These are phyloP conservation scores for Pseudohalonectria lignicola DNA, from an alignment of 2,329 filamentous ascomycete species.

Conservation along the genomic window DNA sequence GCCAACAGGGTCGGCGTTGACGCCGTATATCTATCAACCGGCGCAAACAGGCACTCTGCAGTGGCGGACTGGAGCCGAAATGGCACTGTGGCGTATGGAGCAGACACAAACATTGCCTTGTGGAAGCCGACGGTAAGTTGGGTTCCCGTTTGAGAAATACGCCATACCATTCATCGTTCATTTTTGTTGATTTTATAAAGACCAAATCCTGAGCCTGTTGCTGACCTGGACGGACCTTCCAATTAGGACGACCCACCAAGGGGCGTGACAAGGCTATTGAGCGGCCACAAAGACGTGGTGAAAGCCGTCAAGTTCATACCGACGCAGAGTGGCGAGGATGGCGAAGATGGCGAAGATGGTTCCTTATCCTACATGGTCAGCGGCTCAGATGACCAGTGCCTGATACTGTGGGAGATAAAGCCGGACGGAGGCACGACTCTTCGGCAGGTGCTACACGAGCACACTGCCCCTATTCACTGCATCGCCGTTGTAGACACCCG, in stretches of 20 bases:
- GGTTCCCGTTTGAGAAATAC: too few species aligned
- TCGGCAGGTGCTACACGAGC: conserved; percentile 49
- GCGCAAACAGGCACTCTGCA: conserved; percentile 81
- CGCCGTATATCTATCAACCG: conserved; percentile 55
- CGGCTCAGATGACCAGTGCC: conserved; percentile 68
- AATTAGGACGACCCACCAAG: conserved; percentile 25
- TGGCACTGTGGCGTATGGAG: conserved; percentile 75
- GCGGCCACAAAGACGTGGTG: conserved; percentile 68
- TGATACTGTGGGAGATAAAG: conserved; percentile 58
- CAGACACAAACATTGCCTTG: conserved; percentile 77
- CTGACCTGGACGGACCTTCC: too few species aligned
- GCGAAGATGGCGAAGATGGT: background rate
- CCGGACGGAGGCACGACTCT: conserved; percentile 18
- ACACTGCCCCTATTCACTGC: conserved; percentile 67
- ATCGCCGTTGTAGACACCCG: conserved; percentile 29
- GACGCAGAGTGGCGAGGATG: conserved; percentile 26
- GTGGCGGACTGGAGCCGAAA: conserved; percentile 78
- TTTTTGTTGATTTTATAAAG: too few species aligned
- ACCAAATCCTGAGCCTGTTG: too few species aligned
- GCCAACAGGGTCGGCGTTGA: too few species aligned
- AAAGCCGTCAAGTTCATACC: conserved; percentile 76
- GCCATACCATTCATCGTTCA: too few species aligned
- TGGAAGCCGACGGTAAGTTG: conserved; percentile 68
- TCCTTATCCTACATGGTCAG: conserved; percentile 52
- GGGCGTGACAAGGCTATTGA: conserved; percentile 58